Evolutionary conservation across 2,329 filamentous ascomycete species (phyloP).

Genomic region (Xylogone sp.): DNA sequence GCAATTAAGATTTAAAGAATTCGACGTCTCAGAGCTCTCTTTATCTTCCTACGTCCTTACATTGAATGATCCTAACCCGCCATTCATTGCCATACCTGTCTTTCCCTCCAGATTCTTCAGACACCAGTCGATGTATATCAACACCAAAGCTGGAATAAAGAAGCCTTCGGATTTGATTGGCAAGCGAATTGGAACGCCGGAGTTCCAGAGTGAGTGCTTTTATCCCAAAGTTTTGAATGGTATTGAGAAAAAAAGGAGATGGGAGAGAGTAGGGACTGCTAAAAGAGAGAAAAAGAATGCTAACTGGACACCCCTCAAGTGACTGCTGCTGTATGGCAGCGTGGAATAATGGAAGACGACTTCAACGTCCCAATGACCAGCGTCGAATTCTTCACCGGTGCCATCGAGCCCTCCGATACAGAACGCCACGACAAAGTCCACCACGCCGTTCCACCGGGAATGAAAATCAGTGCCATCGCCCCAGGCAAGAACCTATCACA

Average conservation of each 20-base stretch:
- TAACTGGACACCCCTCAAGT: too few relatives aligned
- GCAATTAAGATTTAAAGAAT: slow-evolving; percentile 14
- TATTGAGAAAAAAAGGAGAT: too few relatives aligned
- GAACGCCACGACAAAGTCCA: slow-evolving; percentile 7
- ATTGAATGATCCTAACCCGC: slow-evolving; percentile 3
- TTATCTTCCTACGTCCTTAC: slow-evolving; percentile 18
- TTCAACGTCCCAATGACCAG: slow-evolving; percentile 11
- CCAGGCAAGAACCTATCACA: slow-evolving; percentile 11
- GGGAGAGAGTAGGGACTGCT: too few relatives aligned
- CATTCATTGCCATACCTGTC: slow-evolving; percentile 21
- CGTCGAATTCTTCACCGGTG: slow-evolving; percentile 7
- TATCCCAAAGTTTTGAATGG: too few relatives aligned
- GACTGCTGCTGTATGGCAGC: slow-evolving; percentile 18
- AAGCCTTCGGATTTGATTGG: slow-evolving; percentile 13
- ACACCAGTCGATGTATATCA: slow-evolving; percentile 12
- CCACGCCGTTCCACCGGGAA: slow-evolving; percentile 3
- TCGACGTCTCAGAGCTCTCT: slow-evolving; percentile 22
- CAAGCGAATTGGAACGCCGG: slow-evolving; percentile 13
- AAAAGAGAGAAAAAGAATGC: too few relatives aligned
- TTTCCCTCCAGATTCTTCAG: slow-evolving; percentile 17
- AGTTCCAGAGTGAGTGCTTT: slow-evolving; percentile 11
- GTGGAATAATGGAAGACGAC: slow-evolving; percentile 16
- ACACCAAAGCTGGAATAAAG: slow-evolving; percentile 9
- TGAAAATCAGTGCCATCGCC: slow-evolving; percentile 4
- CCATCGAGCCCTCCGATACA: slow-evolving; percentile 9